Conservation (phyloP, 345 rosid species). For the Acer saccharum region DNA sequence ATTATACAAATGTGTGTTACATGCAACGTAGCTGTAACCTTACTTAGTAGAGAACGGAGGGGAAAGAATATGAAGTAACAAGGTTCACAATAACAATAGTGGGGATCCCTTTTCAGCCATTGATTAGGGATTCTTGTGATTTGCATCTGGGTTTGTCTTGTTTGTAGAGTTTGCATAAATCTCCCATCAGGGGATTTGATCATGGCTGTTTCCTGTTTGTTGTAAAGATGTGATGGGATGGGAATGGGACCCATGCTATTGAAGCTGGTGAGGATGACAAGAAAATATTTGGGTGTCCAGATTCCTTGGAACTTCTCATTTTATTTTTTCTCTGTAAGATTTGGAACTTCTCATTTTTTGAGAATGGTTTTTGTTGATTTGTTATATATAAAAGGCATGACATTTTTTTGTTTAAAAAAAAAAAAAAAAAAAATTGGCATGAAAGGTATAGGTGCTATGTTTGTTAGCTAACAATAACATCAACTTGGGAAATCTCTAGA, state of each 20-base stretch:
- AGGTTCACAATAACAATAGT: neutral
- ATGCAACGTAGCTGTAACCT: too few relatives aligned
- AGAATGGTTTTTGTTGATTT: too few relatives aligned
- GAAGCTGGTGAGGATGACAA: neutral
- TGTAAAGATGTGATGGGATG: neutral
- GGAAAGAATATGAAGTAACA: neutral
- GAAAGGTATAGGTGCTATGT: neutral
- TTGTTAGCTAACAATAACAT: neutral
- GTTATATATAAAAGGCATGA: too few relatives aligned
- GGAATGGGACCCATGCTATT: neutral
- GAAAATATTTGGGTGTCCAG: neutral
- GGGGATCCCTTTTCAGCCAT: neutral
- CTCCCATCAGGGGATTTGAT: constrained; percentile 13
- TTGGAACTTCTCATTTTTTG: too few relatives aligned
- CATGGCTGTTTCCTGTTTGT: neutral
- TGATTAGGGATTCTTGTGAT: neutral
- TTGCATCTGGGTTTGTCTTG: constrained; percentile 8
- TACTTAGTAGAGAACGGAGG: neutral
- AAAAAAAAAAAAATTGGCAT: neutral
- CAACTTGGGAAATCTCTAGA: neutral
- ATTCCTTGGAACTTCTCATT: neutral
- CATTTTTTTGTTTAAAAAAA: too few relatives aligned
- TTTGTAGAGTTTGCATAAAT: neutral
- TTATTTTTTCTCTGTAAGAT: too few relatives aligned
- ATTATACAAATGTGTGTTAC: too few relatives aligned